Percentiles rank a stretch among this genome's conserved stretches.
phyloP scores from a whole-genome alignment of 78 protist species.

The Monocercomonoides exilis region DNA sequence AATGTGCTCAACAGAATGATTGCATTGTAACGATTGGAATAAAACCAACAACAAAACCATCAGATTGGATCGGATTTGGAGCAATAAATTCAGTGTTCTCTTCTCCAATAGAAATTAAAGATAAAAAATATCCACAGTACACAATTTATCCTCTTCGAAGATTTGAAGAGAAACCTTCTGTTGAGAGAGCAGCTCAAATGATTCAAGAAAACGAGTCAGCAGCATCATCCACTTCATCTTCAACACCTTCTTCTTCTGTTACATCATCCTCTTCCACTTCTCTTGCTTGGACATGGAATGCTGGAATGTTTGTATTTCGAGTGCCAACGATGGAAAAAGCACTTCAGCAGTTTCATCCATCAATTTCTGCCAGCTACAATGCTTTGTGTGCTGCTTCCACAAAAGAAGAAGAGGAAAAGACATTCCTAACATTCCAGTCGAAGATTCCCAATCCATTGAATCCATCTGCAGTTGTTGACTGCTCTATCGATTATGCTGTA shows the following conservation, averaged over 20 bases:
- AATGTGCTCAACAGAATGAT: not conserved
- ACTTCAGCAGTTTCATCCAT: not conserved
- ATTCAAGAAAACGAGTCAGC: not conserved
- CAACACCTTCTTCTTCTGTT: not conserved
- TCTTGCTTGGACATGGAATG: conserved; percentile 33
- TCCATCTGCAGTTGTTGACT: not conserved
- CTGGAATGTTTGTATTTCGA: conserved; percentile 28
- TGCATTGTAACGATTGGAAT: conserved; percentile 25
- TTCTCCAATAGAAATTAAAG: not conserved
- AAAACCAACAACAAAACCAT: conserved; percentile 1
- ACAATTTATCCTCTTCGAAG: not conserved
- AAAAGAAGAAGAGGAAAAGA: not conserved
- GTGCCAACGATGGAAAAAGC: conserved; percentile 8
- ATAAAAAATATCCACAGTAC: not conserved
- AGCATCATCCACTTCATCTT: not conserved
- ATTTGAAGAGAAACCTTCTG: conserved; percentile 20
- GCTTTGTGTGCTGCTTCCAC: not conserved
- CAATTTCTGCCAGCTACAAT: not conserved
- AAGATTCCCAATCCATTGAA: conserved; percentile 19
- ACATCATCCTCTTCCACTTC: not conserved
- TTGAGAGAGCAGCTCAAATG: conserved; percentile 15
- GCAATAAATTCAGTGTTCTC: conserved; percentile 7
- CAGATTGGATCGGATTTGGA: conserved; percentile 37
- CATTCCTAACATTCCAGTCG: not conserved
- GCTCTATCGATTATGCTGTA: conserved; percentile 22